Evolutionary conservation across 768 basidiomycete genomes (phyloP).

Genomic region (Macrolepiota albuminosa): DNA sequence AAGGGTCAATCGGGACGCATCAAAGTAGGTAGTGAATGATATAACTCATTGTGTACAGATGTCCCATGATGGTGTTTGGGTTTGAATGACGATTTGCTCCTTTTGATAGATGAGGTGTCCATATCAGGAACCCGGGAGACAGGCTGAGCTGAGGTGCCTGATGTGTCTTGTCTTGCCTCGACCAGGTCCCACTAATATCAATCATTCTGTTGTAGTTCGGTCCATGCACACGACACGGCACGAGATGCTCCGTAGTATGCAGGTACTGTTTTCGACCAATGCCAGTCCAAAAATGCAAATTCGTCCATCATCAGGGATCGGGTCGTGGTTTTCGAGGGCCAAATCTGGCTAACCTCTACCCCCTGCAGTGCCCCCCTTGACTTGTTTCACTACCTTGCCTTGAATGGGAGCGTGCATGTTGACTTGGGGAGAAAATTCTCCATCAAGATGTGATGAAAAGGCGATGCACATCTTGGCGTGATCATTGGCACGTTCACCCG

Average conservation of each 20-base stretch:
- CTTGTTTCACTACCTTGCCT: background rate
- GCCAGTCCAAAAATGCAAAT: background rate
- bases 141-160: background rate
- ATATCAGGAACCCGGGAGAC: background rate
- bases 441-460: constrained; percentile 7
- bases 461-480: background rate
- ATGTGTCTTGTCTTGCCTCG: background rate
- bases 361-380: no score
- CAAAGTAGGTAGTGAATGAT: constrained; percentile 5
- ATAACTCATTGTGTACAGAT: constrained; percentile 6
- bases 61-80: constrained; percentile 7
- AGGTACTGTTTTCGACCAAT: background rate
- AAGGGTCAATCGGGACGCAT: constrained; percentile 9
- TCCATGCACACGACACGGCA: background rate
- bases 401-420: background rate
- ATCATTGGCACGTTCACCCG: background rate
- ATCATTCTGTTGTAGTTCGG: background rate
- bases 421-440: background rate
- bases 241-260: background rate
- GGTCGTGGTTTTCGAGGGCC: background rate
- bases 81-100: constrained; percentile 5
- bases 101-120: constrained; percentile 9
- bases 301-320: background rate
- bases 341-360: background rate
- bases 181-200: background rate